Evolutionary conservation across 169 alveolate species (phyloP), one percentile per base, ranked within the genome.

Genomic region (Eimeria acervulina): DNA sequence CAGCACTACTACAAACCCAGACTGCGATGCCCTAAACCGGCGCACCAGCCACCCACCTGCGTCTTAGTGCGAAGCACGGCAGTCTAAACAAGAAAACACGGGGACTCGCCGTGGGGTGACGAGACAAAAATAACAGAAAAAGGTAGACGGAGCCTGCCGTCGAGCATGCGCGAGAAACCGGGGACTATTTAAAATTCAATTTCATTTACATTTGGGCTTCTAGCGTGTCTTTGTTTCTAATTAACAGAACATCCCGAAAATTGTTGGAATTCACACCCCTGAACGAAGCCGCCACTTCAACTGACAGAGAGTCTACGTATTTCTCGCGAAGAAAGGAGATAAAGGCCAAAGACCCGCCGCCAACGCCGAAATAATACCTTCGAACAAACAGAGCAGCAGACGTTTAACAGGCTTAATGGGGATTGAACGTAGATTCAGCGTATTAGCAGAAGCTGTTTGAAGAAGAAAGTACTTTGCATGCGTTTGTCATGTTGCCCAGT

Each of bases 271-370:
- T 85, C 44, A 26, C 36, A 17, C 93, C 31, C 42, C 78, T 52
- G 19, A 85, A 85, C 19, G 93, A 55, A 28, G 31, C 78, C 19
- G 66, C 78, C 17, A 85, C 61, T 36, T 85, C 80, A 19, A 59
- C 93, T 38, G 74, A 52, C 36, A 85, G 93, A 12, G 21, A 13
- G 17, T 23, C 52, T 0, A 59, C n/a, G 55, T 42, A 85, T 26
- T 85, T 85, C 59, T 85, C 80, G 21, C 78, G 40, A 26, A 85
- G 59, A 42, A 85, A 85, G 80, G 78, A 51, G 31, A 85, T 33
- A 21, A 85, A 85, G 15, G 93, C 63, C 93, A 85, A 59, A 31
- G 93, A 85, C 4, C 93, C 93, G 10, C 93, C 93, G 36, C 93
- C 93, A 59, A 85, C 42, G 12, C 93, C 93, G 44, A 85, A 85